Conservation (phyloP, 2,329 filamentous ascomycete species). For the Fusarium pseudoanthophilum region DNA sequence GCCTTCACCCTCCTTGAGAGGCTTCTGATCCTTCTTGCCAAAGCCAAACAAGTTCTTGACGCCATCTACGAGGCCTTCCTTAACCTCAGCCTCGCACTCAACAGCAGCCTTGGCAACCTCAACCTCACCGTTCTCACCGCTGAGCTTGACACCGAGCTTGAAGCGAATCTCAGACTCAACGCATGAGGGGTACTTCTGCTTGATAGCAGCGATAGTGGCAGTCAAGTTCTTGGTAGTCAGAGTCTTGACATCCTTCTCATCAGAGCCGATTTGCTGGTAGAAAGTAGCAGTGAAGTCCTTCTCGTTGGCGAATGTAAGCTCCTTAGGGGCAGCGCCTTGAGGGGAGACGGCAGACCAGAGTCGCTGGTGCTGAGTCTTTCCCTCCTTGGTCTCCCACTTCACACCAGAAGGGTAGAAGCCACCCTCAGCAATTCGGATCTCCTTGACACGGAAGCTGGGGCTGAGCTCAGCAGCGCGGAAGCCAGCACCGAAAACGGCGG, state of each 20-base stretch:
- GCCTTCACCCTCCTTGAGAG: constrained; percentile 62
- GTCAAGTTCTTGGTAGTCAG: constrained; percentile 89
- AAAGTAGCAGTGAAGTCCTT: constrained; percentile 85
- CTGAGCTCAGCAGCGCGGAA: constrained; percentile 94
- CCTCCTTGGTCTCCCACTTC: constrained; percentile 76
- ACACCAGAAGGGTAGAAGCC: constrained; percentile 79
- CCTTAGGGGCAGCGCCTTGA: constrained; percentile 80
- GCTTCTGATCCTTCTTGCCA: constrained; percentile 83
- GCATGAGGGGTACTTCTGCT: constrained; percentile 79
- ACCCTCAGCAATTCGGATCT: constrained; percentile 85
- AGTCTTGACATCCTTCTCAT: constrained; percentile 70
- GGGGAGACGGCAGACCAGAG: constrained; percentile 83
- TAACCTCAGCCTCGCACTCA: constrained; percentile 86
- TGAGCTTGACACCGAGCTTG: constrained; percentile 80
- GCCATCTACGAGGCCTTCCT: constrained; percentile 87
- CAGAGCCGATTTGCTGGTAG: constrained; percentile 74
- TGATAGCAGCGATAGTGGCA: constrained; percentile 79
- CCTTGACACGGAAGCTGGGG: constrained; percentile 97
- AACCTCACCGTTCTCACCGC: constrained; percentile 79
- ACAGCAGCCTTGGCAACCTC: constrained; percentile 80
- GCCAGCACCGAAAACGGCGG: constrained; percentile 93
- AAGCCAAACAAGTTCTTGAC: constrained; percentile 98
- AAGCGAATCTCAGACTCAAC: constrained; percentile 80
- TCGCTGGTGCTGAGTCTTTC: constrained; percentile 80
- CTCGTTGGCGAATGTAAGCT: constrained; percentile 83